Base-by-base conservation (phyloP, 805 yeast genomes). In the Kuraishia cidri region DNA sequence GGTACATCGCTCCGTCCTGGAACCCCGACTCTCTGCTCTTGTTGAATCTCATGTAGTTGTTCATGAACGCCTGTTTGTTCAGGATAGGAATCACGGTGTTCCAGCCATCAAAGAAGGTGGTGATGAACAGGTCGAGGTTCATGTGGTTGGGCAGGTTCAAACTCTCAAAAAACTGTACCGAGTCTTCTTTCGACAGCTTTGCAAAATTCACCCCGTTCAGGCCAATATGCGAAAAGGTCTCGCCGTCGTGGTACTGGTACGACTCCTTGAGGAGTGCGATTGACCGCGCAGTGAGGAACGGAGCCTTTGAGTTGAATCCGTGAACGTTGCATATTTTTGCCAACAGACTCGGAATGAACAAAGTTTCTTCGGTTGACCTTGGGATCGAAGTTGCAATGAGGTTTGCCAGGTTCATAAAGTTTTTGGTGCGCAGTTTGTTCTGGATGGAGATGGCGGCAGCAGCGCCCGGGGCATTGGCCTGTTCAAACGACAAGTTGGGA, bases 71-170 rank as follows among this genome's bases (percentile, higher is more conserved):
- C 27, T 71, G 71, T 40, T 75, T 74, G 50, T 83, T 84, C 33
- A 87, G 47, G 11, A 84, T 63, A 0, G 95, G 94, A 15, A 79
- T 61, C 4, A 74, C 55, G 17, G 70, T 64, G 19, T 82, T 79
- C 94, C 95, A 87, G 37, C 80, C 79, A 39, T 74, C 76, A 55
- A 85, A 86, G 48, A 71, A 87, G 3, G 74, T 50, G 0, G 80
- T 67, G 13, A 82, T 67, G 20, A 83, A 64, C 17, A 75, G 75
- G 52, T 87, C 95, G 36, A 84, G 52, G 37, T 75, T 73, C 16
- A 73, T 50, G 35, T 79, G 66, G 15, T 78, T 60, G 3, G 74
- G 74, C 17, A 75, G 43, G 32, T 56, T 58, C 22, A 67, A 44
- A 31, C 48, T 53, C 30, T 54, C 55, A 35, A 75, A 62, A 46